phyloP scores from a whole-genome alignment of 2,329 filamentous ascomycete species.

The Sclerotinia subarctica region DNA sequence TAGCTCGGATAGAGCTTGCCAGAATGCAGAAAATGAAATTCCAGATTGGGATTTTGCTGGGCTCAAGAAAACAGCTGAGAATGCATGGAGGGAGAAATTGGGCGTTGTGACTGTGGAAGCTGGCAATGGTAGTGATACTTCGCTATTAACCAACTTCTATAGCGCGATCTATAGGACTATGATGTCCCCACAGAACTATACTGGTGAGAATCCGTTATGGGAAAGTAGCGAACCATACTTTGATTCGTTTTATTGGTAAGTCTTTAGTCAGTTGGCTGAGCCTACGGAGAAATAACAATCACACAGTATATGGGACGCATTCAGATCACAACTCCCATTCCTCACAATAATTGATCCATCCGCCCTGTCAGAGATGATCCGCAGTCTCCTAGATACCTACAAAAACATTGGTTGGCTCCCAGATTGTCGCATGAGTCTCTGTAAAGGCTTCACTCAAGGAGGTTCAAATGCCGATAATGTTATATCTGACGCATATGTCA shows the following conservation, averaged over 20 bases:
- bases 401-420: slow-evolving; percentile 50
- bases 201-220: slow-evolving; percentile 69
- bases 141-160: slow-evolving; percentile 60
- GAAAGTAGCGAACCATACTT: slow-evolving; percentile 65
- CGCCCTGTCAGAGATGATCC: slow-evolving; percentile 62
- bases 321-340: slow-evolving; percentile 65
- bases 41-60: slow-evolving; percentile 62
- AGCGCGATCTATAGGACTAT: slow-evolving; percentile 66
- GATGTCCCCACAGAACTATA: slow-evolving; percentile 71
- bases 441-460: slow-evolving; percentile 68
- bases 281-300: background rate
- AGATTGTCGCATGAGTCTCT: slow-evolving; percentile 60
- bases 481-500: slow-evolving; percentile 64
- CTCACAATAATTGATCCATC: slow-evolving; percentile 64
- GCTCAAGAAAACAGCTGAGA: slow-evolving; percentile 51
- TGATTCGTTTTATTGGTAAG: slow-evolving; percentile 55
- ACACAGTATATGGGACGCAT: slow-evolving; percentile 65
- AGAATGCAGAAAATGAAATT: slow-evolving; percentile 65
- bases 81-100: slow-evolving; percentile 60
- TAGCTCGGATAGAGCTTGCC: slow-evolving; percentile 61
- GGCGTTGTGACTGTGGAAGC: slow-evolving; percentile 52
- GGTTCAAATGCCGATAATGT: slow-evolving; percentile 72
- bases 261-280: slow-evolving; percentile 47
- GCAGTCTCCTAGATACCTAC: slow-evolving; percentile 71
- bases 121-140: slow-evolving; percentile 47